These are phyloP conservation scores for Sphagnum tenellum DNA, from an alignment of 225 moss, liverwort and hornwort genomes.

Conservation along the genomic window DNA sequence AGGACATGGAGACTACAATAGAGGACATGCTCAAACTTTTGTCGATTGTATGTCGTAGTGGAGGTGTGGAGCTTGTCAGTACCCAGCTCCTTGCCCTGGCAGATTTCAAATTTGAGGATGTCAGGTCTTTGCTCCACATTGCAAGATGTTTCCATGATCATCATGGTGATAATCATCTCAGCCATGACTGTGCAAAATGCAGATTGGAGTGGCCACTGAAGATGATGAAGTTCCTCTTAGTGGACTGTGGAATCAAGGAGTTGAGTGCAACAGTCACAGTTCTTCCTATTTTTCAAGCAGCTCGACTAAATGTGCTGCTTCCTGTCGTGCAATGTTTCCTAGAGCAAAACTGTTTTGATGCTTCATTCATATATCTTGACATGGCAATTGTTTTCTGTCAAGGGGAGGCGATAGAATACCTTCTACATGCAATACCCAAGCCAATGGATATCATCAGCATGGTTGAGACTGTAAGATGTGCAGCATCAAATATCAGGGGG, in stretches of 20 bases:
- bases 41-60: constrained; percentile 38
- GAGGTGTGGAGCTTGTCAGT: constrained; percentile 23
- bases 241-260: constrained; percentile 34
- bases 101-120: constrained; percentile 23
- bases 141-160: constrained; percentile 28
- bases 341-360: constrained; percentile 45
- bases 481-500: constrained; percentile 41
- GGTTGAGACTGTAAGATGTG: constrained; percentile 42
- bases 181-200: constrained; percentile 22
- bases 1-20: constrained; percentile 9
- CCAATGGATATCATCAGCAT: constrained; percentile 37
- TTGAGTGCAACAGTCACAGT: constrained; percentile 37
- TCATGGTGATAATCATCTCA: constrained; percentile 20
- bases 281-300: constrained; percentile 53
- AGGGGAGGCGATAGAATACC: constrained; percentile 42
- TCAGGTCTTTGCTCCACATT: constrained; percentile 32
- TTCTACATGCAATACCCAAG: constrained; percentile 35
- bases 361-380: constrained; percentile 43
- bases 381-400: constrained; percentile 55
- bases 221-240: constrained; percentile 48
- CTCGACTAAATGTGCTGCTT: constrained; percentile 43
- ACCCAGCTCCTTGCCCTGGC: constrained; percentile 18
- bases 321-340: constrained; percentile 48
- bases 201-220: constrained; percentile 40
- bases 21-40: constrained; percentile 49